phyloP scores from a whole-genome alignment of 2,329 filamentous ascomycete genomes.

The Ophiocordyceps australis region DNA sequence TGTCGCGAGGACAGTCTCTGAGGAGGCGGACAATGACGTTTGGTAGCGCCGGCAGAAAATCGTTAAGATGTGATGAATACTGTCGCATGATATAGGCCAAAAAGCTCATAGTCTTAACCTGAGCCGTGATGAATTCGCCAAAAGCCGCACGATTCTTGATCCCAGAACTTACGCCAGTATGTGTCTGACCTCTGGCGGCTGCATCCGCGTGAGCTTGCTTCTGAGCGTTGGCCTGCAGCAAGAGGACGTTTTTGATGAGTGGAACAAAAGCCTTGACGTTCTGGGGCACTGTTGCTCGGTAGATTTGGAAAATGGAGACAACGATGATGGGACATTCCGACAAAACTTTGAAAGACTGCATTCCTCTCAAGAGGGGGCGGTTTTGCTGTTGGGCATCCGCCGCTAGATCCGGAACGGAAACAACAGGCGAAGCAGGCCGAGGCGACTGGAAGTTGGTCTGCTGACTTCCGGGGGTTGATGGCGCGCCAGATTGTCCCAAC shows the following conservation, averaged over 20 bases:
- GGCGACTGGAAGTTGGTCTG: constrained; percentile 70
- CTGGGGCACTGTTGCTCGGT: constrained; percentile 57
- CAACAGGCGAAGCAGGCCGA: constrained; percentile 74
- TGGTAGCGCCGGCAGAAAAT: constrained; percentile 74
- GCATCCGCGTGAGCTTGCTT: constrained; percentile 82
- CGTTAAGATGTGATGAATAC: constrained; percentile 69
- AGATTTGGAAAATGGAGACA: constrained; percentile 92
- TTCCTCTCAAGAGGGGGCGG: constrained; percentile 71
- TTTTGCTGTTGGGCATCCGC: constrained; percentile 66
- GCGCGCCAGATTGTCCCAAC: constrained; percentile 33
- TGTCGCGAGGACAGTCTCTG: constrained; percentile 87
- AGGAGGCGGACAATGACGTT: constrained; percentile 80
- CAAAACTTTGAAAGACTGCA: constrained; percentile 97
- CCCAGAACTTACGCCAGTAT: constrained; percentile 80
- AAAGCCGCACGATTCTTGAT: constrained; percentile 91
- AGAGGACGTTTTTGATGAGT: constrained; percentile 76
- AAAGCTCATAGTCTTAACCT: constrained; percentile 99
- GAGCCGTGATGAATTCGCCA: constrained; percentile 91
- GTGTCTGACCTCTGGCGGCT: constrained; percentile 58
- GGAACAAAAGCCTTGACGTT: constrained; percentile 91
- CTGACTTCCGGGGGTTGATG: constrained; percentile 47
- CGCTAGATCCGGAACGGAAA: constrained; percentile 63
- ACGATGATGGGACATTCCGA: constrained; percentile 98
- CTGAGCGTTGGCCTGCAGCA: constrained; percentile 82
- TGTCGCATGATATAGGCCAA: constrained; percentile 81